Evolutionary conservation across 2,329 filamentous ascomycete species (phyloP).

Genomic region (Leptographium wingfieldii): DNA sequence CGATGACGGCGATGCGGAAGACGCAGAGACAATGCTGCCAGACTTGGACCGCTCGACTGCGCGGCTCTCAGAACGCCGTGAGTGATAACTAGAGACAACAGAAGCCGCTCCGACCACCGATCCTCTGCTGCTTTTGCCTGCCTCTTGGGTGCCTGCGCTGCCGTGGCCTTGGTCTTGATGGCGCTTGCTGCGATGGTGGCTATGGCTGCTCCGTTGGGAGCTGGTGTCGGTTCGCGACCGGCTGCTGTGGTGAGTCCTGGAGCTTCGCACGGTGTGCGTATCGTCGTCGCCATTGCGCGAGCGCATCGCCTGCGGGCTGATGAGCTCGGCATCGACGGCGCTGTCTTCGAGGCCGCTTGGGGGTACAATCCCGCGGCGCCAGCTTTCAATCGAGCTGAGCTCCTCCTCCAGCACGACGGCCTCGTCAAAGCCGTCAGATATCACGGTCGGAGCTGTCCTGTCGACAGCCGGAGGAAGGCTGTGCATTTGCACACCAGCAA

Average conservation of each 20-base stretch:
- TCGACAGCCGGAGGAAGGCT: not conserved
- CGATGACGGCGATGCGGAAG: not conserved
- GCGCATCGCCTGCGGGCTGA: slow-evolving; percentile 41
- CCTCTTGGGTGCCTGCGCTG: slow-evolving; percentile 1
- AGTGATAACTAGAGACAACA: not conserved
- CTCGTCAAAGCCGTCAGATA: slow-evolving; percentile 30
- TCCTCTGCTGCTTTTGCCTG: slow-evolving; percentile 17
- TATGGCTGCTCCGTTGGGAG: slow-evolving; percentile 13
- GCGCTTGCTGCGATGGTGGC: slow-evolving; percentile 11
- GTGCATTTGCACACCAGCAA: no score
- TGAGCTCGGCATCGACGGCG: slow-evolving; percentile 38
- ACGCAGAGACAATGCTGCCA: not conserved
- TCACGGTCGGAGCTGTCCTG: slow-evolving; percentile 12
- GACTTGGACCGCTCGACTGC: not conserved
- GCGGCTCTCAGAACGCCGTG: not conserved
- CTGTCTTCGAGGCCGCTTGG: slow-evolving; percentile 28
- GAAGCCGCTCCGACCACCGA: slow-evolving; percentile 8
- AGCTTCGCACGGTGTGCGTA: slow-evolving; percentile 18
- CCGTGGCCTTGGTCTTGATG: slow-evolving; percentile 4
- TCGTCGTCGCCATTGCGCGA: slow-evolving; percentile 25
- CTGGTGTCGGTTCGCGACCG: slow-evolving; percentile 16
- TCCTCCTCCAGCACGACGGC: slow-evolving; percentile 46
- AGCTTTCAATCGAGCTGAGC: slow-evolving; percentile 44
- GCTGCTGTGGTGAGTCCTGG: slow-evolving; percentile 15
- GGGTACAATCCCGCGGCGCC: slow-evolving; percentile 43